Base-by-base conservation (phyloP, 2,329 filamentous ascomycete genomes). In the Chaetomiaceae sp. region DNA sequence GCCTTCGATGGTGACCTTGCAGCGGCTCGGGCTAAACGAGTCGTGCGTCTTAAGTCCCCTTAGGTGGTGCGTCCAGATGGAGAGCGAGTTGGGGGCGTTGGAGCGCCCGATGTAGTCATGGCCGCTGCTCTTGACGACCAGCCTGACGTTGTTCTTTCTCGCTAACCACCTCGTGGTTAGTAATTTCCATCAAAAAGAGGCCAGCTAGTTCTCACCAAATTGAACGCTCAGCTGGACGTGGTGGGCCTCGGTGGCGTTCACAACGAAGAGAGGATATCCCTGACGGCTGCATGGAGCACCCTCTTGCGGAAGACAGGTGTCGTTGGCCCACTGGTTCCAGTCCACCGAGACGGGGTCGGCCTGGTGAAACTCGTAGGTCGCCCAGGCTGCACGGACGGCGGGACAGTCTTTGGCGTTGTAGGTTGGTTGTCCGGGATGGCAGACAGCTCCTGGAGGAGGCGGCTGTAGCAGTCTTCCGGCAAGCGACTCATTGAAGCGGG, bases 71-170 rank as follows among this genome's bases (percentile, higher is more conserved):
- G 73, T 80, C 73, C 80, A 82, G 39, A 83, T 67, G 2, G 72
- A 70, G 6, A 83, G 62, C 0, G 76, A 72, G 2, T 82, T 81
- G 9, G 74, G 74, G 8, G 82, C 83, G 0, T 77, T 80, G 0
- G 77, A 82, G 40, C 78, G 77, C 39, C 82, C 83, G 21, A 75
- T 66, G 53, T 70, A 75, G 57, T 81, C 77, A 60, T 82, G 78
- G 1, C 78, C 78, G 0, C 76, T 79, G 56, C 79, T 80, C 53
- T 74, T 73, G 53, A 82, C 70, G 20, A 79, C 67, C 0, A 82
- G 59, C 1, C 78, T 71, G 44, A 82, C 65, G 54, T 76, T 76
- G 54, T 75, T 62, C 8, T 70, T 56, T 0, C 61, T 63, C 0
- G 74, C 59, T 74, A n/a, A n/a, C n/a, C n/a, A n/a, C n/a, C n/a